Base-by-base conservation (phyloP, 352 stramenopile species). In the Globisporangium cylindrosporum region DNA sequence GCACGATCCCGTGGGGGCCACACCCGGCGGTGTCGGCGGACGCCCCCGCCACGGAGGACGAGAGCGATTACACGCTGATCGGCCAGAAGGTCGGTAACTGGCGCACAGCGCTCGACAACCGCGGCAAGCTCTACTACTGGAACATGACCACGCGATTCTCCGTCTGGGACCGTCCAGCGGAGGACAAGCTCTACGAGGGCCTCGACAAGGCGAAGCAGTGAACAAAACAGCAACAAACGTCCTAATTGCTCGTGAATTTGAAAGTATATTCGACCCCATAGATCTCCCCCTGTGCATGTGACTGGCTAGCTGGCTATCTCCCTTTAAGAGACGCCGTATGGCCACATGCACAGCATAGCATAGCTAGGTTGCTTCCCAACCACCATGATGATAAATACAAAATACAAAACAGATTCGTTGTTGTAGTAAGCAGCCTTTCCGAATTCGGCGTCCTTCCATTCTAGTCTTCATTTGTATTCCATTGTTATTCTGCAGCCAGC, bases 51-150 rank as follows among this genome's bases (percentile, higher is more conserved):
- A 29, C 70, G 1, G 73, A 80, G 8, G 70, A 86, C 15, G 79
- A 86, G 20, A 60, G 82, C 25, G 78, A 93, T 22, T 84, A 90
- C 59, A 89, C 86, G 64, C 75, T 95, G 29, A 92, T 95, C 62
- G 88, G 88, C 55, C 85, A 94, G 75, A 77, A 84, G 60, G 81
- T 92, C 29, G 89, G 86, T 64, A 94, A 96, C 69, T 96, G 89
- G 89, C 81, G 86, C 49, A 82, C 84, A 29, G 88, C 89, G 10
- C 75, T 96, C 9, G 88, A 95, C 72, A 92, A 93, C 72, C 86
- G 87, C 29, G 89, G 89, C 34, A 92, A 92, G 73, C 78, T 92
- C 34, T 96, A 95, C 68, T 96, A 93, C 68, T 96, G 89, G 89
- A 95, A 96, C 77, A 59, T 91, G 54, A 88, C 82, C 24, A 94